phyloP scores from a whole-genome alignment of 2,329 filamentous ascomycete genomes.

The Stemphylium beticola region DNA sequence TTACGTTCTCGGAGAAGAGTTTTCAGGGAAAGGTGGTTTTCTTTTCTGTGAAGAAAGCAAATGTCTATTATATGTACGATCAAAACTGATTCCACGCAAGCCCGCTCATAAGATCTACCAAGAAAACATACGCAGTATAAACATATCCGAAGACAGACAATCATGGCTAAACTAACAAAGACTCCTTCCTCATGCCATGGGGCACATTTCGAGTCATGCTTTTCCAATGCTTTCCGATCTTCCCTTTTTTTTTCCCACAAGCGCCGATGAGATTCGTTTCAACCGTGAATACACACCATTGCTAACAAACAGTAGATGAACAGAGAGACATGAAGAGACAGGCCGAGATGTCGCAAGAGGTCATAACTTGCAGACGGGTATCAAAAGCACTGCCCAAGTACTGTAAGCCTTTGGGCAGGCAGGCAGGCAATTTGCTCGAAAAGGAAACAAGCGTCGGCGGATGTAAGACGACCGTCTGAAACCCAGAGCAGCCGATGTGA shows the following conservation, averaged over 20 bases:
- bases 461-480: constrained; percentile 26
- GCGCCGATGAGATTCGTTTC: constrained; percentile 3
- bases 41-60: neutral
- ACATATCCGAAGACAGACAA: constrained; percentile 9
- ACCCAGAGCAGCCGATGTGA: constrained; percentile 30
- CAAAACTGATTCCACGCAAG: neutral
- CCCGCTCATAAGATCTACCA: constrained; percentile 2
- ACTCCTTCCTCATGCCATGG: constrained; percentile 1
- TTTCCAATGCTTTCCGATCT: constrained; percentile 7
- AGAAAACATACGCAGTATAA: constrained; percentile 1
- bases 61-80: constrained; percentile 3
- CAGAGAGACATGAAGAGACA: constrained; percentile 8
- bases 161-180: constrained; percentile 2
- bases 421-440: neutral
- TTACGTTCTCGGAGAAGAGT: too few relatives aligned
- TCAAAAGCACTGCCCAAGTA: constrained; percentile 14
- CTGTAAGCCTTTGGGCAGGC: neutral
- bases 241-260: constrained; percentile 2
- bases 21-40: too few relatives aligned
- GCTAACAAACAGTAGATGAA: constrained; percentile 8
- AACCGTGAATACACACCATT: neutral
- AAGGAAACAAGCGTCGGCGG: constrained; percentile 11
- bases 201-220: constrained; percentile 9
- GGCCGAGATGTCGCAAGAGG: constrained; percentile 17
- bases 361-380: constrained; percentile 28